These are phyloP conservation scores for Cynanchum wilfordii DNA, from an alignment of 257 asterid species.

Conservation along the genomic window DNA sequence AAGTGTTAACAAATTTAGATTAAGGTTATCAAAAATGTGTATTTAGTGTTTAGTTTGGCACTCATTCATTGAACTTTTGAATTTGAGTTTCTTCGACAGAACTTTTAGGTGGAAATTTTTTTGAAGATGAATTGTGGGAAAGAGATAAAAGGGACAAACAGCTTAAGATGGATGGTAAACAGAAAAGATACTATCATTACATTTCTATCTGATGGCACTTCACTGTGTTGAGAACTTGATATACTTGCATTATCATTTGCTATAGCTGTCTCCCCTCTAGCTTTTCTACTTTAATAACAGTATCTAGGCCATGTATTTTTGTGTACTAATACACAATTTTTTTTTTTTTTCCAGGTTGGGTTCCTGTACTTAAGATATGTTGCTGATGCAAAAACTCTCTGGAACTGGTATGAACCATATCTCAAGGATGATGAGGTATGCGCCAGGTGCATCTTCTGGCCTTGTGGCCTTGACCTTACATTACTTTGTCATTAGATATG, in stretches of 20 bases:
- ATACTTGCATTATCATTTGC: neutral
- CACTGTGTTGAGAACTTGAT: neutral
- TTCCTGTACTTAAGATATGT: conserved; percentile 83
- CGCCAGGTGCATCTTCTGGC: conserved; percentile 25
- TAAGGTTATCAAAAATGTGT: neutral
- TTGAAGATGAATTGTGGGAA: no score
- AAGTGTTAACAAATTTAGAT: neutral
- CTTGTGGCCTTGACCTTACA: neutral
- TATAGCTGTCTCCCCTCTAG: neutral
- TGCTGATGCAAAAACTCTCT: conserved; percentile 87
- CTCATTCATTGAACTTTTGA: neutral
- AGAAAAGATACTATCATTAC: neutral
- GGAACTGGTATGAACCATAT: conserved; percentile 96
- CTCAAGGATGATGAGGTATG: conserved; percentile 94
- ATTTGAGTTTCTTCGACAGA: no score
- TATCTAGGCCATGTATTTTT: neutral
- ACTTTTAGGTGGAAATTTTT: no score
- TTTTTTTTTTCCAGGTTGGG: conserved; percentile 61
- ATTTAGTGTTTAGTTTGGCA: neutral
- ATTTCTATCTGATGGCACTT: neutral
- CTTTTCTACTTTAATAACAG: neutral
- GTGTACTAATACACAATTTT: conserved; percentile 4
- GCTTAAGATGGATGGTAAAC: neutral
- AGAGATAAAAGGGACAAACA: no score
- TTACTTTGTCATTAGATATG: neutral